Base-by-base conservation (phyloP, 2,329 filamentous ascomycete genomes). In the Cryphonectria carpinicola region DNA sequence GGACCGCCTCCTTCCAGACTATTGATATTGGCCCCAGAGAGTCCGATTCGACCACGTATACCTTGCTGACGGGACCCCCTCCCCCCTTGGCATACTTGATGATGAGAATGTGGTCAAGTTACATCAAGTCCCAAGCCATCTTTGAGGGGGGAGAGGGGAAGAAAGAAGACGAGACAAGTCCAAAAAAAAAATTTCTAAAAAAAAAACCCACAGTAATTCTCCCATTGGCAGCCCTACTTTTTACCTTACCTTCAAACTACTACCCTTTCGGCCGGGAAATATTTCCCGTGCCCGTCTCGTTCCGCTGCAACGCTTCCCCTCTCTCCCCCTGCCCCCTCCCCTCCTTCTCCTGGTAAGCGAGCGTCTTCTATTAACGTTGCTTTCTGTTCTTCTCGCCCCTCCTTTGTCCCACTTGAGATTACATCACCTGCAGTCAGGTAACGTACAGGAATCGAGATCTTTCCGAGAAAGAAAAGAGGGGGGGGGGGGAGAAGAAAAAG, bases 211-310 rank as follows among this genome's bases (percentile, higher is more conserved):
- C n/a, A 5, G 37, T 19, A 64, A 32, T 64, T 64, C 39, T 64
- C 61, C 61, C 41, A 64, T 64, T 64, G 61, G 61, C 25, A 64
- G 61, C 61, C 61, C 25, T 64, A 32, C 13, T n/a, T 63, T 56
- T 13, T 13, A 32, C n/a, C n/a, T 49, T 49, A 22, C 43, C 43
- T 3, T 46, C 19, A 6, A 6, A 19, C 43, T 19, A 8, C 19
- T n/a, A n/a, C 7, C 46, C 46, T 49, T 49, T 28, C 5, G 28
- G 13, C 28, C 25, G 28, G 52, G 52, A 56, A 14, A 28, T 32
- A 32, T 19, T 19, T 19, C 46, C 46, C 22, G 3, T 35, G 54
- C n/a, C 8, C 52, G 8, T 22, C 6, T n/a, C 22, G 46, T 49
- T 32, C 6, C 6, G 25, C 54, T 58, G 54, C 25, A 17, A 58